Percentiles rank a stretch among this genome's conserved stretches.
phyloP scores from a whole-genome alignment of 768 basidiomycete genomes.

The Pluteus cervinus region DNA sequence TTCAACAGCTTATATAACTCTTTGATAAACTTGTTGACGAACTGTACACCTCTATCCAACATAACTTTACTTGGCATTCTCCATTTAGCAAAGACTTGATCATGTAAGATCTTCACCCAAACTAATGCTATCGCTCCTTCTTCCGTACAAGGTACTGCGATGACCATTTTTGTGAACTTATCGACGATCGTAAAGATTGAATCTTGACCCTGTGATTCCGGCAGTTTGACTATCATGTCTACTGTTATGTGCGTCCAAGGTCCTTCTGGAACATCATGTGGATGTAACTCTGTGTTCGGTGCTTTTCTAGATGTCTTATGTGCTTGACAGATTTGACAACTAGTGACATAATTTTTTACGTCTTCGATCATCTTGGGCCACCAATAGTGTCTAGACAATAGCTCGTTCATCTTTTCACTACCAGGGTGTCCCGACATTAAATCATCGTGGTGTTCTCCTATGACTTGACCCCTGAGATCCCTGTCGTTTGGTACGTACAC shows the following conservation, averaged over 20 bases:
- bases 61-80: slow-evolving; percentile 7
- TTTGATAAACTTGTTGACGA: slow-evolving; percentile 4
- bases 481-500: slow-evolving; percentile 4
- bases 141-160: too few relatives aligned
- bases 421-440: not conserved
- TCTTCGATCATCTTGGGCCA: not conserved
- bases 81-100: too few relatives aligned
- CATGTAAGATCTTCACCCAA: too few relatives aligned
- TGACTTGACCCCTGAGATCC: not conserved
- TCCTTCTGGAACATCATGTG: not conserved
- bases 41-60: slow-evolving; percentile 8
- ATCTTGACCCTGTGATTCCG: not conserved
- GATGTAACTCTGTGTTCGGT: not conserved
- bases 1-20: not conserved
- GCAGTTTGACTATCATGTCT: not conserved
- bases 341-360: not conserved
- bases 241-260: not conserved
- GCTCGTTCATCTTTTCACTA: not conserved
- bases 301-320: too few relatives aligned
- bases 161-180: too few relatives aligned
- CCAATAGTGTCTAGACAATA: not conserved
- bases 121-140: too few relatives aligned
- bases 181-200: too few relatives aligned
- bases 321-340: not conserved
- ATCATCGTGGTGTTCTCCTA: slow-evolving; percentile 1